Evolutionary conservation across 2,329 filamentous ascomycete genomes (phyloP).

Genomic region (Aureobasidium sp.): DNA sequence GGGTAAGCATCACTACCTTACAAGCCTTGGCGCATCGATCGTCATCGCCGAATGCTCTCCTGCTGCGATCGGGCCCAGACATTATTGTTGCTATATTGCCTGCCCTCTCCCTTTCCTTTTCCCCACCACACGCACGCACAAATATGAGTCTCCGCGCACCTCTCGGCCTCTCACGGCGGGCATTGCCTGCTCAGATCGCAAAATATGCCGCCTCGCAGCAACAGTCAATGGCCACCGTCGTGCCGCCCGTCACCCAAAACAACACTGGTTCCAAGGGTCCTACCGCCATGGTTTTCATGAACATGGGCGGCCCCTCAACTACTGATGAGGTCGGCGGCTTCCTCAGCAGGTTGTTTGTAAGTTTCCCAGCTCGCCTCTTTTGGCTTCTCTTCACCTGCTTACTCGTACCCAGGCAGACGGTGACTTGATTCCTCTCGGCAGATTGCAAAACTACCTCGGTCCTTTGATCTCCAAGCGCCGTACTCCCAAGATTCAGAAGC

Average conservation of each 20-base stretch:
- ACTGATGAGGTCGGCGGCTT: conserved; percentile 84
- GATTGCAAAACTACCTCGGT: conserved; percentile 82
- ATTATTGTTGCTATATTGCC: background rate
- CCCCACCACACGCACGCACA: background rate
- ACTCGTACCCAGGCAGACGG: conserved; percentile 60
- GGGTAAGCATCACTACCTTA: background rate
- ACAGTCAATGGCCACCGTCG: conserved; percentile 45
- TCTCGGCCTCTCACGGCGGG: conserved; percentile 13
- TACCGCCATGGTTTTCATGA: conserved; percentile 97
- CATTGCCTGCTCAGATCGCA: conserved; percentile 7
- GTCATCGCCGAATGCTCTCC: background rate
- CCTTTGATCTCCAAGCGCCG: conserved; percentile 76
- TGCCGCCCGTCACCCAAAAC: conserved; percentile 74
- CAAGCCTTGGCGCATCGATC: background rate
- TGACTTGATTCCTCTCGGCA: conserved; percentile 91
- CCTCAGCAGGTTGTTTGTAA: conserved; percentile 81
- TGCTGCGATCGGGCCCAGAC: background rate
- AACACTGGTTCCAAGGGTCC: conserved; percentile 63
- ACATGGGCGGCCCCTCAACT: conserved; percentile 94
- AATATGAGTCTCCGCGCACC: conserved; percentile 14
- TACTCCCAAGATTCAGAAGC: conserved; percentile 93
- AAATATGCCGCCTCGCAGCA: conserved; percentile 12
- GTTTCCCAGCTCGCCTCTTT: conserved; percentile 24
- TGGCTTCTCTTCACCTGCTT: conserved; percentile 10
- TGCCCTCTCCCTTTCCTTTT: background rate